A percentile compares a stretch with the other conserved stretches of the same genome.
Conservation (phyloP, 208 protist genomes). For the Angomonas deanei region DNA sequence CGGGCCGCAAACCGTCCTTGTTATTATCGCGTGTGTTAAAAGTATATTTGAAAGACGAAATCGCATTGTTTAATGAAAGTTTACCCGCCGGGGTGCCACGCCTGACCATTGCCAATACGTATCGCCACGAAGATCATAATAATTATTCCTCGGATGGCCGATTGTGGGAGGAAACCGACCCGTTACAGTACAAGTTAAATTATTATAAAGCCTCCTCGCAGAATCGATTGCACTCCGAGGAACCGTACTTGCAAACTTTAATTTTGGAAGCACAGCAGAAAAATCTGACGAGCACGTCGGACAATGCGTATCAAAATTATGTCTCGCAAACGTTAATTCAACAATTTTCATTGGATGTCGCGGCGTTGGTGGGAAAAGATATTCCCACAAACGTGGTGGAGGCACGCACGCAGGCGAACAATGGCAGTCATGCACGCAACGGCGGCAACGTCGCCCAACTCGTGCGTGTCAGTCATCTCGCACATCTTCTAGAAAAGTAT, state of each 20-base stretch:
- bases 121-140: neutral
- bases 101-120: constrained; percentile 26
- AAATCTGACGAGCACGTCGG: constrained; percentile 14
- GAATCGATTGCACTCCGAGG: constrained; percentile 25
- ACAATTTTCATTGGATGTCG: constrained; percentile 54
- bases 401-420: constrained; percentile 34
- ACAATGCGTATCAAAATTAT: constrained; percentile 31
- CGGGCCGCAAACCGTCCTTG: constrained; percentile 62
- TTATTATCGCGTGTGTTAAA: constrained; percentile 51
- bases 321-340: constrained; percentile 41
- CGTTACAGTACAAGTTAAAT: neutral
- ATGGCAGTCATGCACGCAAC: constrained; percentile 38
- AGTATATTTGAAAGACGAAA: constrained; percentile 62
- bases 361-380: constrained; percentile 58
- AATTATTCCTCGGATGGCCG: neutral
- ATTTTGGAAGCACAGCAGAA: constrained; percentile 14
- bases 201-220: neutral
- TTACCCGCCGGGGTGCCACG: constrained; percentile 58
- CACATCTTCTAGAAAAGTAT: constrained; percentile 45
- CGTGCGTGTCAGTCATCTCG: constrained; percentile 54
- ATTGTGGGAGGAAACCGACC: neutral
- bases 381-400: constrained; percentile 47
- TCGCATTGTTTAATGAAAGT: constrained; percentile 66
- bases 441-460: constrained; percentile 65
- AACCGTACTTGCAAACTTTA: constrained; percentile 65